Percentiles rank a stretch among this genome's conserved stretches.
These are phyloP conservation scores for Solanum paucissectum DNA, from an alignment of 257 asterid genomes.

Conservation along the genomic window DNA sequence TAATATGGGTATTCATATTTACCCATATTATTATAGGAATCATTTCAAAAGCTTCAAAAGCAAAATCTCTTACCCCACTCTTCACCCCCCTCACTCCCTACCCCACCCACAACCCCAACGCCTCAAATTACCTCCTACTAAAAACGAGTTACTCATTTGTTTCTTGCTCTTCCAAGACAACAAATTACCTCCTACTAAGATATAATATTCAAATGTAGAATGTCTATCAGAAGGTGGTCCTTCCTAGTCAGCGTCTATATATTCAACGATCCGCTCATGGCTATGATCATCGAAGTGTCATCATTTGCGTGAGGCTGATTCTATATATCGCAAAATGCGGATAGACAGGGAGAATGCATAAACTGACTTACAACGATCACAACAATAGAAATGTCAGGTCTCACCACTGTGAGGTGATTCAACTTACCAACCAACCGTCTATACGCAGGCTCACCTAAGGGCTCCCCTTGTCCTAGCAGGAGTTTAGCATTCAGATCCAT, in stretches of 20 bases:
- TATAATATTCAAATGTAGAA: not conserved
- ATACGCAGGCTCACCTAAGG: not conserved
- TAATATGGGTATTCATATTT: too few relatives aligned
- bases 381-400: not conserved
- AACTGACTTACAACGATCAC: not conserved
- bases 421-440: too few relatives aligned
- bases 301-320: not conserved
- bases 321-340: not conserved
- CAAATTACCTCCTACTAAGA: not conserved
- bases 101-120: too few relatives aligned
- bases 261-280: not conserved
- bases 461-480: not conserved
- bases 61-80: too few relatives aligned
- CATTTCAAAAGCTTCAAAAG: too few relatives aligned
- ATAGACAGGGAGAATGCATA: not conserved
- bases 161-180: not conserved
- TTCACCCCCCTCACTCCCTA: too few relatives aligned
- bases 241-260: not conserved
- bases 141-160: not conserved
- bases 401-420: not conserved
- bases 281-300: not conserved
- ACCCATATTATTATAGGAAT: too few relatives aligned
- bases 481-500: not conserved
- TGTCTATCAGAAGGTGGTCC: not conserved
- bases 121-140: too few relatives aligned